Evolutionary conservation across 179 eudicot genomes (phyloP).

Genomic region (Patellifolia procumbens): DNA sequence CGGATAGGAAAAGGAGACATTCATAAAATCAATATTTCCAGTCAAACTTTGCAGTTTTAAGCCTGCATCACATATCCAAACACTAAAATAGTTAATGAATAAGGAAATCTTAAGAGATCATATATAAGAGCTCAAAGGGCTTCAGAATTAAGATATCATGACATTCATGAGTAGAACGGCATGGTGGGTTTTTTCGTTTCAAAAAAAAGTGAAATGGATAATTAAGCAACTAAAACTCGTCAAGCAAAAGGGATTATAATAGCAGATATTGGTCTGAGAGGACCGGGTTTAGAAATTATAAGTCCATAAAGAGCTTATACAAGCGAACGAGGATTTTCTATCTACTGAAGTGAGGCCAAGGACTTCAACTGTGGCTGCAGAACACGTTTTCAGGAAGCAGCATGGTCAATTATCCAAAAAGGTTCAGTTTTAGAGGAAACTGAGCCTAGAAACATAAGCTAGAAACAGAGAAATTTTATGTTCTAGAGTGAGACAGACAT

Average conservation of each 20-base stretch:
- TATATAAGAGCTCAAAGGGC: neutral
- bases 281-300: neutral
- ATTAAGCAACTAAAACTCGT: neutral
- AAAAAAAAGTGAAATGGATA: neutral
- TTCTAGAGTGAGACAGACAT: too few relatives aligned
- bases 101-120: neutral
- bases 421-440: neutral
- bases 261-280: neutral
- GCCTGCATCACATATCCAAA: slow-evolving; percentile 51
- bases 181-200: neutral
- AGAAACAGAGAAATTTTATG: too few relatives aligned
- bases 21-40: slow-evolving; percentile 73
- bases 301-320: neutral
- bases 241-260: neutral
- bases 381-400: neutral
- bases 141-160: neutral
- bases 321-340: neutral
- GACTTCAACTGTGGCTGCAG: neutral
- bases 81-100: neutral
- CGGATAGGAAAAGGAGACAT: slow-evolving; percentile 78
- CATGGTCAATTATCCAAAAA: too few relatives aligned
- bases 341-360: neutral
- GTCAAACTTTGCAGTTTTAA: slow-evolving; percentile 53
- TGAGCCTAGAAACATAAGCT: neutral
- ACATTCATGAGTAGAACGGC: neutral